Evolutionary conservation across 257 asterid genomes (phyloP).

Genomic region (Fraxinus quadrangulata): DNA sequence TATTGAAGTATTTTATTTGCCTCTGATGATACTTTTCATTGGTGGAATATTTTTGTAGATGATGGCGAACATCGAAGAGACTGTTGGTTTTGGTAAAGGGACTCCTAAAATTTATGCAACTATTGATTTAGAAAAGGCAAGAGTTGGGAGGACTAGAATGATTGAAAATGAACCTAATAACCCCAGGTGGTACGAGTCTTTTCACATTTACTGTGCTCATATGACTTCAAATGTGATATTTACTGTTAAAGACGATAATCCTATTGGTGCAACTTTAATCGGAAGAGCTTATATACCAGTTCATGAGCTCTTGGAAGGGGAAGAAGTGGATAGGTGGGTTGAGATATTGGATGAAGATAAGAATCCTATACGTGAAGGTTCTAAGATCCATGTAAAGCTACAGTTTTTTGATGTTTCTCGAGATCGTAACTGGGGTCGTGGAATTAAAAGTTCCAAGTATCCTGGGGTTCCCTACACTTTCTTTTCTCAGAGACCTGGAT

Average conservation of each 20-base stretch:
- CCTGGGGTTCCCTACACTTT: conserved; percentile 95
- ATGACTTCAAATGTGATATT: conserved; percentile 67
- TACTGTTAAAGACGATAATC: conserved; percentile 85
- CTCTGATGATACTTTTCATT: conserved; percentile 16
- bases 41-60: conserved; percentile 44
- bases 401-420: conserved; percentile 74
- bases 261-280: conserved; percentile 88
- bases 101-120: conserved; percentile 75
- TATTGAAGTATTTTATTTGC: neutral
- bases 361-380: conserved; percentile 66
- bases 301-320: conserved; percentile 72
- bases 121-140: conserved; percentile 79
- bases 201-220: conserved; percentile 88
- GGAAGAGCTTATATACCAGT: conserved; percentile 92
- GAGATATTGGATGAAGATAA: conserved; percentile 74
- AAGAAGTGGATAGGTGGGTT: conserved; percentile 80
- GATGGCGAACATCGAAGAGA: conserved; percentile 64
- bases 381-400: conserved; percentile 81
- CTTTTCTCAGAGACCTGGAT: conserved; percentile 81
- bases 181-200: conserved; percentile 85
- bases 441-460: conserved; percentile 61
- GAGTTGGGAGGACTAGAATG: conserved; percentile 78
- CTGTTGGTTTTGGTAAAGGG: conserved; percentile 82
- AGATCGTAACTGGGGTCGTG: conserved; percentile 84
- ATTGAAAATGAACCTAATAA: conserved; percentile 70